phyloP scores from a whole-genome alignment of 2,329 filamentous ascomycete species.

The Claviceps pazoutovae region DNA sequence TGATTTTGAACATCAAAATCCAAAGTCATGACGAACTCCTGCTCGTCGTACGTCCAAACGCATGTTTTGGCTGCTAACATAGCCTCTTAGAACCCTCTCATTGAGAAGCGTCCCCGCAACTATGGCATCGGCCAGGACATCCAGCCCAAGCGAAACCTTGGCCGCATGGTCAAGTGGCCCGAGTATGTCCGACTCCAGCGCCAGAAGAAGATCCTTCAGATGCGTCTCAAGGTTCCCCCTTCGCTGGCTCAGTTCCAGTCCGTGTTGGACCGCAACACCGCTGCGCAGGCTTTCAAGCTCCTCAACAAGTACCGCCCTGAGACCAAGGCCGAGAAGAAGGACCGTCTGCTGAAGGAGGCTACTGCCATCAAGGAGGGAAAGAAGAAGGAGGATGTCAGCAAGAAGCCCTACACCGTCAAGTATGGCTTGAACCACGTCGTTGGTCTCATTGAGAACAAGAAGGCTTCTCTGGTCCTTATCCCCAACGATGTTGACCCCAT shows the following conservation, averaged over 20 bases:
- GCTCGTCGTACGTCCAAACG: not conserved
- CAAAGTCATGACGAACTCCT: too few species aligned
- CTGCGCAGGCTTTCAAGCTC: conserved; percentile 95
- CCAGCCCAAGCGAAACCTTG: conserved; percentile 89
- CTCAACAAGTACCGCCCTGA: conserved; percentile 99
- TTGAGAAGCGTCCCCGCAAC: conserved; percentile 97
- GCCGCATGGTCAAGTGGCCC: conserved; percentile 98
- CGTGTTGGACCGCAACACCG: conserved; percentile 92
- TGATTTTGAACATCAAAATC: too few species aligned
- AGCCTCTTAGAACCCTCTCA: conserved; percentile 72
- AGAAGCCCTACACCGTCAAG: conserved; percentile 99
- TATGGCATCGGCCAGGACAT: conserved; percentile 98
- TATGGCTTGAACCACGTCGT: conserved; percentile 99
- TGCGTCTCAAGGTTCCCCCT: conserved; percentile 97
- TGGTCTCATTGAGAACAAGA: conserved; percentile 97
- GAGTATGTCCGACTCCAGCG: conserved; percentile 98
- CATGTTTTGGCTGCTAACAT: not conserved
- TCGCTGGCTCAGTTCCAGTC: conserved; percentile 96
- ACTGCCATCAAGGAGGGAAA: conserved; percentile 96
- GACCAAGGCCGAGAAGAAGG: conserved; percentile 99
- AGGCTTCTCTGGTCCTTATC: conserved; percentile 94
- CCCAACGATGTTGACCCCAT: conserved; percentile 99
- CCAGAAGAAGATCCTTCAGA: conserved; percentile 86
- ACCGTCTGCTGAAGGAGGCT: conserved; percentile 95
- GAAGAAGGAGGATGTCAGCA: conserved; percentile 99